Evolutionary conservation across 768 basidiomycete genomes (phyloP), one percentile per base, ranked within the genome.

Genomic region (Agrocybe chaxingu): DNA sequence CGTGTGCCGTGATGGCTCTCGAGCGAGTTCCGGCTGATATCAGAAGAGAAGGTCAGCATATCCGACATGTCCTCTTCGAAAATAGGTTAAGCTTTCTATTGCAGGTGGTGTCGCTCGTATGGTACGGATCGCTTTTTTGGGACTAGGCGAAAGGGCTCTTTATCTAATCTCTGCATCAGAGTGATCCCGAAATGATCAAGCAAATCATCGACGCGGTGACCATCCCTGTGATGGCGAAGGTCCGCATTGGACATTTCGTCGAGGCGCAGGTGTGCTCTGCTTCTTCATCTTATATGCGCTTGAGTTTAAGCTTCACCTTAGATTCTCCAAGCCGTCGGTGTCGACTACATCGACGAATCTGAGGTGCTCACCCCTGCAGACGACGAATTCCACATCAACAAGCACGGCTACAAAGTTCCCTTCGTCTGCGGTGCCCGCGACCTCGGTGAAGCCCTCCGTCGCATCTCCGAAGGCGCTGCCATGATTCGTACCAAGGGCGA

Each of bases 401-500:
- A 99, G 70, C 92, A 97, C 72, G 77, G 79, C 37, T 98, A 87
- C 81, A 97, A 97, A 66, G 79, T 93, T 10, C 94, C 94, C 8
- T 96, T 98, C 61, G 97, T 99, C 2, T 98, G 95, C 59, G 97
- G 97, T 50, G 91, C 92, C 51, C 87, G 91, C 48, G 87, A 96
- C 68, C 82, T 99, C 30, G 97, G 97, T 47, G 95, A 98, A 70
- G 97, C 97, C 3, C 78, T 99, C 4, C 86, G 97, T 36, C 85
- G 97, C 54, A 97, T 99, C 60, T 91, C 90, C 18, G 97, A 99
- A 68, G 97, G 97, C 41, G 96, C 96, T 1, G 92, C 97, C 0
- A 94, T 98, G 80, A 94, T 99, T 71, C 92, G 97, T 58, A 98
- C 96, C 51, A 99, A 98, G 72, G 96, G 93, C 48, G 88, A 91